A percentile compares a stretch with the other conserved stretches of the same genome.
Conservation (phyloP, 805 yeast species). For the Candida caryicola region DNA sequence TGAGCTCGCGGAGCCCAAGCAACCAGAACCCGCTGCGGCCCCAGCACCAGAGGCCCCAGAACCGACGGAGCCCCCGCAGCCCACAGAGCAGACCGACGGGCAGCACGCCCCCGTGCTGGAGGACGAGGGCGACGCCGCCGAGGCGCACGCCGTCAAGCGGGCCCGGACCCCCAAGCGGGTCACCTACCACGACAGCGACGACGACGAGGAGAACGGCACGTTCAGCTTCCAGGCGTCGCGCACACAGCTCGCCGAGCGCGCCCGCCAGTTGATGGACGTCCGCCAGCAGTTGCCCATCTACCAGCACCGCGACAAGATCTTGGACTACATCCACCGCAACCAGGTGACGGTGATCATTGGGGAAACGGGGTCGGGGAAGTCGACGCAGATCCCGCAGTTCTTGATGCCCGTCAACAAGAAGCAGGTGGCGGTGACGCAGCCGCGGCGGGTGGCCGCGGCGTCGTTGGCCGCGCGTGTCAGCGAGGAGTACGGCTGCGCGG, state of each 20-base stretch:
- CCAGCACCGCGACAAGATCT: constrained; percentile 62
- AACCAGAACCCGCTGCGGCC: neutral
- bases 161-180: constrained; percentile 4
- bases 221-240: constrained; percentile 12
- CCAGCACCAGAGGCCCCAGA: too few relatives aligned
- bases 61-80: too few relatives aligned
- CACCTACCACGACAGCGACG: constrained; percentile 10
- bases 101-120: neutral
- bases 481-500: constrained; percentile 71
- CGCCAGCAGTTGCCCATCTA: constrained; percentile 73
- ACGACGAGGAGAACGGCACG: constrained; percentile 11
- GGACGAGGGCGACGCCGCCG: neutral
- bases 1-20: too few relatives aligned
- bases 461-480: constrained; percentile 91
- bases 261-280: constrained; percentile 44
- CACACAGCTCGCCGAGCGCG: constrained; percentile 37
- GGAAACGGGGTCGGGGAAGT: constrained; percentile 97
- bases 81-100: neutral
- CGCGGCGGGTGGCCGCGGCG: constrained; percentile 96
- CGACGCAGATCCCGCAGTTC: constrained; percentile 95
- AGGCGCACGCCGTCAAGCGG: neutral
- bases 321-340: constrained; percentile 50
- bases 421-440: constrained; percentile 89
- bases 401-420: constrained; percentile 54
- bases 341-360: constrained; percentile 84